Percentiles rank a stretch among this genome's conserved stretches.
phyloP scores from a whole-genome alignment of 1,284 basidiomycete species.

The Boletellus dicymbophilus region DNA sequence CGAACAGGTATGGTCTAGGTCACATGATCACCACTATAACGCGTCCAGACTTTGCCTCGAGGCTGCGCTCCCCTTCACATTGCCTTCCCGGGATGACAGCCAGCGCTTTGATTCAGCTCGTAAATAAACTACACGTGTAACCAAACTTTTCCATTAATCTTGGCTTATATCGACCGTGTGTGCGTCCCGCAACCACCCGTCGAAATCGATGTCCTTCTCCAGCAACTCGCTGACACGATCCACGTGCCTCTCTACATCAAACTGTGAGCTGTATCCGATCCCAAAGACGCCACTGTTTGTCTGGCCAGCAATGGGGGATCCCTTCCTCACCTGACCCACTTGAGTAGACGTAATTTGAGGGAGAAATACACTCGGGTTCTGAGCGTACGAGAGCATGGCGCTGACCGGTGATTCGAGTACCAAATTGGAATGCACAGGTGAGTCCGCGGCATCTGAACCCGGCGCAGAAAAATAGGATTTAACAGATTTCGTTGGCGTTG shows the following conservation, averaged over 20 bases:
- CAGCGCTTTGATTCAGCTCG: conserved; percentile 14
- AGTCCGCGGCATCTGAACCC: conserved; percentile 38
- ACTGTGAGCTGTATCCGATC: conserved; percentile 47
- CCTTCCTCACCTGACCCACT: conserved; percentile 27
- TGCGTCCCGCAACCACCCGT: conserved; percentile 43
- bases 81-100: conserved; percentile 24
- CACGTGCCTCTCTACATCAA: conserved; percentile 45
- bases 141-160: conserved; percentile 11
- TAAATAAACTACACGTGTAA: conserved; percentile 25
- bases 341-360: conserved; percentile 45
- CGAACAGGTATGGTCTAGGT: conserved; percentile 25
- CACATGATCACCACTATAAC: conserved; percentile 29
- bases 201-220: conserved; percentile 47
- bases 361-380: conserved; percentile 38
- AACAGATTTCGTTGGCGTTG: conserved; percentile 35
- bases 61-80: conserved; percentile 27
- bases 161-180: conserved; percentile 17
- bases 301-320: conserved; percentile 12
- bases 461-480: conserved; percentile 47
- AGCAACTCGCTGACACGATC: conserved; percentile 43
- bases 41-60: conserved; percentile 30
- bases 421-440: conserved; percentile 29
- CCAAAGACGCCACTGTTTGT: conserved; percentile 30
- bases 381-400: conserved; percentile 40
- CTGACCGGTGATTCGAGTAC: conserved; percentile 38